Conservation (phyloP, 1,284 basidiomycete species). For the Irpex rosettiformis region DNA sequence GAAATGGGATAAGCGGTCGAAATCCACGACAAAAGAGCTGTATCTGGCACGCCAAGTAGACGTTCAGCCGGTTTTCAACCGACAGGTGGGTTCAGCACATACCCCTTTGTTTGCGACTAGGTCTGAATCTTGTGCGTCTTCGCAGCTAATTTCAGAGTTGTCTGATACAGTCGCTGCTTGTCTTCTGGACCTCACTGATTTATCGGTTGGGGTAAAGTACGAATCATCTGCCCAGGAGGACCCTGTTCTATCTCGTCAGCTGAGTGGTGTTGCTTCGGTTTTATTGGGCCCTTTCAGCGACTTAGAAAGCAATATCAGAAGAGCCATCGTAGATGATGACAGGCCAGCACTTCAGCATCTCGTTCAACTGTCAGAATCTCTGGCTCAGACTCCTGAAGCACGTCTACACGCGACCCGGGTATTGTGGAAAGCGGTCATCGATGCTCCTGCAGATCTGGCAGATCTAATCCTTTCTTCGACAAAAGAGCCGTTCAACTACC, state of each 20-base stretch:
- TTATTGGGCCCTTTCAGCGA: constrained; percentile 78
- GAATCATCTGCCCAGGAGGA: constrained; percentile 51
- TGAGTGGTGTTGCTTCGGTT: constrained; percentile 58
- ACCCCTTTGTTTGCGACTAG: not conserved
- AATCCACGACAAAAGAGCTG: constrained; percentile 92
- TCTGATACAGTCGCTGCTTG: constrained; percentile 95
- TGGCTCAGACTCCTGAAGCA: constrained; percentile 55
- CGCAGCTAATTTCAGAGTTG: constrained; percentile 88
- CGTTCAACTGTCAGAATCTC: constrained; percentile 66
- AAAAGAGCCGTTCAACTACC: constrained; percentile 77
- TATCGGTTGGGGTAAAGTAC: constrained; percentile 70
- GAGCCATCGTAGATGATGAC: constrained; percentile 65
- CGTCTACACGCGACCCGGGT: constrained; percentile 77
- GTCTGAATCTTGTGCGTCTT: not conserved
- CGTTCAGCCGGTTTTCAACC: constrained; percentile 96
- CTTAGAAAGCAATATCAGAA: constrained; percentile 82
- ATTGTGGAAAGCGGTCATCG: constrained; percentile 87
- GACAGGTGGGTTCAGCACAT: constrained; percentile 61
- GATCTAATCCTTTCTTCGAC: constrained; percentile 75
- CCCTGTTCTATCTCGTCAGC: constrained; percentile 66
- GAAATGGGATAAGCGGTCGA: constrained; percentile 98
- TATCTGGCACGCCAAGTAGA: constrained; percentile 98
- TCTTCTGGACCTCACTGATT: constrained; percentile 87
- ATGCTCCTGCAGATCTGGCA: constrained; percentile 69
- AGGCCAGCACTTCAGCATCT: constrained; percentile 63